These are phyloP conservation scores for Penicillium daleae DNA, from an alignment of 495 filamentous ascomycete genomes.

Conservation along the genomic window DNA sequence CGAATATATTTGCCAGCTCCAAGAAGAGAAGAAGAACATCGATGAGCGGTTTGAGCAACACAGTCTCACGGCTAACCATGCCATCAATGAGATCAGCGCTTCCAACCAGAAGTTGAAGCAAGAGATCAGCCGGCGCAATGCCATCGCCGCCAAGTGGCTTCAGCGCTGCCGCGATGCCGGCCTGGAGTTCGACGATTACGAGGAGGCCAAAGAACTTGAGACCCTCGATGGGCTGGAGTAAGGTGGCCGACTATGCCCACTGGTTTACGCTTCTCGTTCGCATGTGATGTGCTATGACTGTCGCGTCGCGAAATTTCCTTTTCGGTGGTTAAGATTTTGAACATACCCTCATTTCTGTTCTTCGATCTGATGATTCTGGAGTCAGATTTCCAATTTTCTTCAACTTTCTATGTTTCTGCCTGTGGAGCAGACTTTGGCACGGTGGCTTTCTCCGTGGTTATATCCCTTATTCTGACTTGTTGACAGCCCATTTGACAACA, in stretches of 20 bases:
- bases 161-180: constrained; percentile 77
- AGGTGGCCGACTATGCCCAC: constrained; percentile 9
- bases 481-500: not conserved
- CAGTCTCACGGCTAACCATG: constrained; percentile 93
- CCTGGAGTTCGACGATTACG: constrained; percentile 58
- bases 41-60: constrained; percentile 97
- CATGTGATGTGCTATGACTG: constrained; percentile 38
- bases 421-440: not conserved
- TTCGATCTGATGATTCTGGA: constrained; percentile 9
- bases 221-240: constrained; percentile 43
- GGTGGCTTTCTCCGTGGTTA: not conserved
- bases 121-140: constrained; percentile 64
- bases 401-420: constrained; percentile 3
- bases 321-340: constrained; percentile 29
- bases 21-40: constrained; percentile 90
- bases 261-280: constrained; percentile 11
- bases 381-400: constrained; percentile 5
- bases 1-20: constrained; percentile 89
- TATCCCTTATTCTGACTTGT: not conserved
- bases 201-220: constrained; percentile 48
- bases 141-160: constrained; percentile 71
- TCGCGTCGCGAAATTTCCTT: constrained; percentile 15
- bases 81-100: constrained; percentile 84
- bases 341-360: constrained; percentile 36
- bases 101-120: constrained; percentile 89